Evolutionary conservation across 2,329 filamentous ascomycete genomes (phyloP).

Genomic region (Decorospora gaudefroyi): DNA sequence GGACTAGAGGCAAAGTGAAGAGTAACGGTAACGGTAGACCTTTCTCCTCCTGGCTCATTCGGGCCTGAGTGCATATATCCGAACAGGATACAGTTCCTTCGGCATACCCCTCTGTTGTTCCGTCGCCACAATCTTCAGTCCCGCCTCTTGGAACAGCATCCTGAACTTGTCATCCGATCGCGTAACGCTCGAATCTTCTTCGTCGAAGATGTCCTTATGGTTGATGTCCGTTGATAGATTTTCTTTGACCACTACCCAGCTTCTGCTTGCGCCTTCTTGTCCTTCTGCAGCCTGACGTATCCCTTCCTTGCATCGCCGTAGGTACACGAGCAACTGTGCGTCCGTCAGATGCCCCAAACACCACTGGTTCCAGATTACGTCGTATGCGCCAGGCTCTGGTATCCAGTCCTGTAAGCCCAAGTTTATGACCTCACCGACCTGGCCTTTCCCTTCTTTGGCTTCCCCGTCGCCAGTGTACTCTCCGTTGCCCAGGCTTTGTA

Average conservation of each 20-base stretch:
- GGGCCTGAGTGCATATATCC: conserved; percentile 76
- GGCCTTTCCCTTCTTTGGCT: conserved; percentile 44
- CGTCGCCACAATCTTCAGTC: conserved; percentile 59
- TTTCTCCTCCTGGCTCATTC: conserved; percentile 20
- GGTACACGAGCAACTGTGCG: conserved; percentile 67
- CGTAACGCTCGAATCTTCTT: conserved; percentile 76
- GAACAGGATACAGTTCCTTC: conserved; percentile 70
- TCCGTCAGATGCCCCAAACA: conserved; percentile 84
- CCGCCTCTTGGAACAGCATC: conserved; percentile 69
- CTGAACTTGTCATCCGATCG: conserved; percentile 74
- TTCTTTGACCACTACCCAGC: conserved; percentile 75
- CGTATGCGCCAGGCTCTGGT: conserved; percentile 59
- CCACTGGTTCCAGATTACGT: conserved; percentile 90
- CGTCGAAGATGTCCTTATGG: conserved; percentile 72
- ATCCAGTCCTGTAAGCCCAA: conserved; percentile 76
- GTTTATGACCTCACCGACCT: conserved; percentile 68
- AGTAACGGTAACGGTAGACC: background rate
- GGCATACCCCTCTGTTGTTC: conserved; percentile 64
- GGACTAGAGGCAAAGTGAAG: too few relatives aligned
- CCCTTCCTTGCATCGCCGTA: conserved; percentile 63
- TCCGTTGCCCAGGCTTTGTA: conserved; percentile 29
- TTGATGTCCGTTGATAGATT: conserved; percentile 65
- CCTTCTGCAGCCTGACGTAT: conserved; percentile 45
- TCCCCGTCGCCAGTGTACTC: conserved; percentile 31
- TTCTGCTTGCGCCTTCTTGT: conserved; percentile 49